Evolutionary conservation across 1,139 yeast species (phyloP).

Genomic region (Saccharomycopsis hybrid): DNA sequence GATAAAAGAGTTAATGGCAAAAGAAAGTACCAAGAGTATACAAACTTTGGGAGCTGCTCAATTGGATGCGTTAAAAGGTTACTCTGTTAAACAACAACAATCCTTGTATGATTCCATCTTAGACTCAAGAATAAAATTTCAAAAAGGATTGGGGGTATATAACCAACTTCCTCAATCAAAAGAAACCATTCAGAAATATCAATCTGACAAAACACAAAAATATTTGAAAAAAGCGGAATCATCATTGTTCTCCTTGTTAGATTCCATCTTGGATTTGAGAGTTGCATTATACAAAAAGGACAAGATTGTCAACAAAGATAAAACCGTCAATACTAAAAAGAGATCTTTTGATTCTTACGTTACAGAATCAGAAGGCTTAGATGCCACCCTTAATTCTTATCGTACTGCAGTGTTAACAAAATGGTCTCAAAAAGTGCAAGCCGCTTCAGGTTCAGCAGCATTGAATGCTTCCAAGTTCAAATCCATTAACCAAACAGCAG

Average conservation of each 20-base stretch:
- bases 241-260: slow-evolving; percentile 27
- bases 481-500: slow-evolving; percentile 80
- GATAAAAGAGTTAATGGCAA: slow-evolving; percentile 42
- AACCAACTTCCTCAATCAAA: slow-evolving; percentile 56
- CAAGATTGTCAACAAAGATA: slow-evolving; percentile 24
- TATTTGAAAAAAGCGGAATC: slow-evolving; percentile 29
- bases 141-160: slow-evolving; percentile 62
- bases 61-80: slow-evolving; percentile 83
- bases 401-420: slow-evolving; percentile 65
- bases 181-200: slow-evolving; percentile 32
- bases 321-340: slow-evolving; percentile 34
- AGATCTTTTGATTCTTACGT: slow-evolving; percentile 46
- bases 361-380: slow-evolving; percentile 42
- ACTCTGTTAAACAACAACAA: slow-evolving; percentile 70
- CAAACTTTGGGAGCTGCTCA: slow-evolving; percentile 62
- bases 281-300: slow-evolving; percentile 39
- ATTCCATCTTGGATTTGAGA: slow-evolving; percentile 34
- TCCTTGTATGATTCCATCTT: slow-evolving; percentile 67
- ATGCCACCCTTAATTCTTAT: slow-evolving; percentile 45
- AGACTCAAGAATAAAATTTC: slow-evolving; percentile 78
- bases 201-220: slow-evolving; percentile 34
- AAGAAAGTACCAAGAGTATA: slow-evolving; percentile 49
- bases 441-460: slow-evolving; percentile 82
- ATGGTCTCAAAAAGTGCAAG: slow-evolving; percentile 87
- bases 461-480: slow-evolving; percentile 73